These are phyloP conservation scores for Syzygium malaccense DNA, from an alignment of 441 rosid species.

Conservation along the genomic window DNA sequence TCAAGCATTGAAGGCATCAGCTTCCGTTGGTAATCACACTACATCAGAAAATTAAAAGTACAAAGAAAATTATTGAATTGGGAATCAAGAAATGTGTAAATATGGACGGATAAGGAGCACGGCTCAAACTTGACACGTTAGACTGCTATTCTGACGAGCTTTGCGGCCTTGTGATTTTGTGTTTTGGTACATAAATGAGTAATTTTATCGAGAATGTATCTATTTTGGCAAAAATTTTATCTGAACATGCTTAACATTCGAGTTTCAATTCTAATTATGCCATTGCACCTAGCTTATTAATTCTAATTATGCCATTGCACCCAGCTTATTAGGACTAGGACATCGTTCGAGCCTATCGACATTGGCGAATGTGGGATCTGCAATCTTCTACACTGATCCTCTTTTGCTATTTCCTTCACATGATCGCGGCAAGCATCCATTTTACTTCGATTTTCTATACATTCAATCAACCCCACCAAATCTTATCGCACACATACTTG, in stretches of 20 bases:
- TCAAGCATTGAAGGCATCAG: rapidly evolving
- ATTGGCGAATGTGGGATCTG: rapidly evolving
- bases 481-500: too few species aligned
- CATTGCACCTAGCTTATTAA: background rate
- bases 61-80: background rate
- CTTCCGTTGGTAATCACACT: background rate
- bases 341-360: background rate
- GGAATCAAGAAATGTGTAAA: background rate
- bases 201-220: rapidly evolving
- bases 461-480: too few species aligned
- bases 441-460: too few species aligned
- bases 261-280: background rate
- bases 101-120: background rate
- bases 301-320: background rate
- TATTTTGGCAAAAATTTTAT: background rate
- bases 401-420: background rate
- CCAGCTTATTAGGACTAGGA: background rate
- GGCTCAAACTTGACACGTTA: background rate
- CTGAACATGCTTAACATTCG: rapidly evolving
- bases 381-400: background rate
- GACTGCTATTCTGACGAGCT: rapidly evolving
- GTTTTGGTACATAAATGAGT: background rate
- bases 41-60: background rate
- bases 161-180: rapidly evolving
- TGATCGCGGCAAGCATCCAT: too few species aligned